Evolutionary conservation across 805 yeast species (phyloP), one percentile per base, ranked within the genome.

Genomic region (Candida tammaniensis): DNA sequence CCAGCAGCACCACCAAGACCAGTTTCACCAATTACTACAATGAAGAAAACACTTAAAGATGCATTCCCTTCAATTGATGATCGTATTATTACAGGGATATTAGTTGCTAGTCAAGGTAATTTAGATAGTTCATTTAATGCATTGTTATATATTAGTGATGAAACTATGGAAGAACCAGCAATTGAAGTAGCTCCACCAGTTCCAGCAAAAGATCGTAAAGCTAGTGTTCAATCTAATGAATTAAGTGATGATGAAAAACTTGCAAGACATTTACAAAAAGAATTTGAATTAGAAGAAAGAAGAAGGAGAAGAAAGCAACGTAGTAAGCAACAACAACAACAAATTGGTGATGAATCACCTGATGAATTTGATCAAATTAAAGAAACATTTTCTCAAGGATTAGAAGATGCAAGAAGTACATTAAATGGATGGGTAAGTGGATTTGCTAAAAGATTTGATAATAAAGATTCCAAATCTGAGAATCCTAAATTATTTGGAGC

Each of bases 71-170:
- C 68, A 12, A 59, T 79, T 16, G 95, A 87, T 26, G 83, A 74
- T 19, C 75, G 78, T 42, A 75, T 80, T 48, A 69, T 86, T 42
- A 77, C 80, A 35, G 88, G 95, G 18, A 81, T 86, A 1, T 66
- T 89, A 37, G 85, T 93, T 54, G 98, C 98, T 2, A 78, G 95
- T 13, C 76, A 72, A 30, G 96, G 95, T 18, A 68, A 74, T 30
- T 55, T 86, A 27, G 96, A 87, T 48, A 80, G 85, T 1, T 95
- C 96, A 1, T 91, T 91, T 66, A 84, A 82, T 56, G 97, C 96
- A 0, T 65, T 89, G 49, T 66, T 91, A 40, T 86, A 75, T 47
- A 61, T 86, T 35, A 80, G 86, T 12, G 96, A 89, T 58, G 91
- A 91, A 7, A 55, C 69, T 3, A 69, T 70, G 40, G 59, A 61